Evolutionary conservation across 495 filamentous ascomycete species (phyloP), one percentile per base, ranked within the genome.

Genomic region (Neurospora sp.): DNA sequence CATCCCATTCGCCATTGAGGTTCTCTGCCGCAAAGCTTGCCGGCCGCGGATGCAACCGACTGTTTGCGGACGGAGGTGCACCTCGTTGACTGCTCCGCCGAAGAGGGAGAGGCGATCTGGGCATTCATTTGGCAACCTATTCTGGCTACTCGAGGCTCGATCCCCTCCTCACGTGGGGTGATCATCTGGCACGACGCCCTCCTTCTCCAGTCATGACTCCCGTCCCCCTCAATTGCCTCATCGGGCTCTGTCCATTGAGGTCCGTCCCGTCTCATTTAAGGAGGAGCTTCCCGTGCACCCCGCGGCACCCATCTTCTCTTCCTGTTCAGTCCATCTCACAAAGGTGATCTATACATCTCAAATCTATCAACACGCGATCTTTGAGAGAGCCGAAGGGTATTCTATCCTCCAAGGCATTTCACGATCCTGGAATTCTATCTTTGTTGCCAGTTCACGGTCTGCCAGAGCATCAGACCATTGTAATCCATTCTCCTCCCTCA

Each of bases 401-500:
- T 16, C 27, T 16, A 46, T 37, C 3, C 54, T 66, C 54, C 27
- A 9, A 18, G 54, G 35, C 27, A 37, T 66, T 66, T 37, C 54
- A 18, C 54, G 54, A 31, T 35, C 54, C 54, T 18, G 12, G 12
- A 35, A 27, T 66, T 37, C 54, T 35, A 66, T 66, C 27, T 31
- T 66, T 66, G 54, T 66, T 35, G 12, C 27, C 18, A 66, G 54
- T 66, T 66, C 27, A 37, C 54, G 12, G 54, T 7, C 54, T 31
- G 14, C 23, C 7, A 66, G 12, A 66, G 69, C 27, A 37, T 23
- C 74, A 40, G 69, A 46, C 38, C 35, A 44, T 5, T 54, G 18
- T 31, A 44, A 40, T 69, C 39, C 66, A 40, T 66, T 74, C 42
- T 73, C 41, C 71, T 74, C 41, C 62, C 42, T 66, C 54, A 18